Conservation (phyloP, 164 flowering plant genomes). For the Magnolia sinica region DNA sequence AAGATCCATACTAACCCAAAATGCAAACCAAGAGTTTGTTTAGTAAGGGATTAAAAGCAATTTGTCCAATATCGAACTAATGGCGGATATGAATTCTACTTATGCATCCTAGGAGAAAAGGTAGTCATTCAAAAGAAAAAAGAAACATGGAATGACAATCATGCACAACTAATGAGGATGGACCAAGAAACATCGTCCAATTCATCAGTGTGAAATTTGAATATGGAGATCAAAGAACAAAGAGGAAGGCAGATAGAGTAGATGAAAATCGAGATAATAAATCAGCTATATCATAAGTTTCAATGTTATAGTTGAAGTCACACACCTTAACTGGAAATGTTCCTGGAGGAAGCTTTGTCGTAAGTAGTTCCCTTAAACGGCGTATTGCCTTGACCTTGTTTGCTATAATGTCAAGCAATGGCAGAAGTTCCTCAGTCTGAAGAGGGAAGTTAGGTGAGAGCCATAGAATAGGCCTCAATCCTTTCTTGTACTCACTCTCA, state of each 20-base stretch:
- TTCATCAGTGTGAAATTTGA: neutral
- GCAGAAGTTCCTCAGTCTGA: constrained; percentile 84
- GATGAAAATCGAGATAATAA: neutral
- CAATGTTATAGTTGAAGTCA: neutral
- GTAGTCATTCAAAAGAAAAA: neutral
- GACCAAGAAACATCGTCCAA: neutral
- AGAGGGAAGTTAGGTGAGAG: constrained; percentile 87
- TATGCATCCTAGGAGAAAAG: neutral
- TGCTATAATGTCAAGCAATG: constrained; percentile 94
- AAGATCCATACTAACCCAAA: too few relatives aligned
- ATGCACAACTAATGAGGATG: neutral
- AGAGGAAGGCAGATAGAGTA: neutral
- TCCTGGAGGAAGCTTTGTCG: constrained; percentile 91
- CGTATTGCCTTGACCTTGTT: constrained; percentile 98
- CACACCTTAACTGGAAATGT: constrained; percentile 95
- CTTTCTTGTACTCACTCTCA: constrained; percentile 95
- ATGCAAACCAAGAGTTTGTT: too few relatives aligned
- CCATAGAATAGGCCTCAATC: constrained; percentile 93
- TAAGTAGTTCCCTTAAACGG: constrained; percentile 85
- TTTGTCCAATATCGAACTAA: neutral
- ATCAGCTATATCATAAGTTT: neutral
- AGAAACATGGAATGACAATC: neutral
- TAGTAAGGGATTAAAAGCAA: neutral
- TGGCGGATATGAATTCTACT: neutral
- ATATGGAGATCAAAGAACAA: neutral